Percentiles rank a stretch among this genome's conserved stretches.
These are phyloP conservation scores for Microdochium paspali DNA, from an alignment of 2,329 filamentous ascomycete genomes.

Conservation along the genomic window DNA sequence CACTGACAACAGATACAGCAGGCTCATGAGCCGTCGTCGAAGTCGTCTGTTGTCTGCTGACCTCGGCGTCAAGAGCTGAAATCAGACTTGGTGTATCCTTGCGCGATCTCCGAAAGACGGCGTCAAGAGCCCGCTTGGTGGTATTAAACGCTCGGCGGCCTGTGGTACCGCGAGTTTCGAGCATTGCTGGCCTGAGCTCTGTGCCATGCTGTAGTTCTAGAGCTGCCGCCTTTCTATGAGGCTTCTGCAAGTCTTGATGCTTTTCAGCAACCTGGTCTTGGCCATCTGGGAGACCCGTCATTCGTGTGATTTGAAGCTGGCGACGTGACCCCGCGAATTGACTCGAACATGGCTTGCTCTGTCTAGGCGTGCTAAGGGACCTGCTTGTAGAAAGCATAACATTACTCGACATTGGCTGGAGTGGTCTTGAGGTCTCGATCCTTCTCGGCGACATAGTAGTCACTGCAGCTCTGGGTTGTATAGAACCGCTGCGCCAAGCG, in stretches of 20 bases:
- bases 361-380: conserved; percentile 1
- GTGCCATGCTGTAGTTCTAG: conserved; percentile 3
- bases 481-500: conserved; percentile 46
- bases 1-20: neutral
- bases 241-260: too few species aligned
- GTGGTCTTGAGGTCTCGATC: conserved; percentile 5
- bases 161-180: conserved; percentile 35
- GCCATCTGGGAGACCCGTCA: conserved; percentile 19
- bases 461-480: conserved; percentile 29
- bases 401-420: conserved; percentile 15
- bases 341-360: conserved; percentile 4
- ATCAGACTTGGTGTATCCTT: conserved; percentile 8
- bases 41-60: neutral
- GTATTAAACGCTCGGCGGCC: conserved; percentile 32
- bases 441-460: conserved; percentile 14
- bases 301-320: conserved; percentile 16
- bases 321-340: conserved; percentile 16
- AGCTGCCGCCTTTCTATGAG: neutral
- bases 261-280: too few species aligned
- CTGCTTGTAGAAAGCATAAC: conserved; percentile 1
- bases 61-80: neutral
- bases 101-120: conserved; percentile 35
- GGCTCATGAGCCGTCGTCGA: neutral
- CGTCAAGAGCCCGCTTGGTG: conserved; percentile 45
- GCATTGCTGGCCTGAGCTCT: conserved; percentile 40